Percentiles rank a stretch among this genome's conserved stretches.
Conservation (phyloP, 768 basidiomycete genomes). For the Podaxis sp. region DNA sequence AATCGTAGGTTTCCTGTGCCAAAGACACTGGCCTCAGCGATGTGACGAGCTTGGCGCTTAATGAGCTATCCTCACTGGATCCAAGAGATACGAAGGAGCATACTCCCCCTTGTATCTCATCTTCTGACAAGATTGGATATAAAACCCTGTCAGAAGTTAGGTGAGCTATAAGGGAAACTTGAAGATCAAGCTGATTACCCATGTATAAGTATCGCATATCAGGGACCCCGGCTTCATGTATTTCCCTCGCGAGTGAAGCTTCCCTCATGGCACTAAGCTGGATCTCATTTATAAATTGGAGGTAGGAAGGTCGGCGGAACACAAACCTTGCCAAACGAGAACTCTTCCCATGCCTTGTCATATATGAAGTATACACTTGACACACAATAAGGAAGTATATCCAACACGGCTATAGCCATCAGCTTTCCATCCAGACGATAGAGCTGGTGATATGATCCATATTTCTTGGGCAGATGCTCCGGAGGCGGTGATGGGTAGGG, state of each 20-base stretch:
- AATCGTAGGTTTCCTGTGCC: conserved; percentile 71
- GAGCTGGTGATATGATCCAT: conserved; percentile 92
- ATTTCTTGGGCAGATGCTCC: conserved; percentile 64
- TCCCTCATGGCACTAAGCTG: conserved; percentile 88
- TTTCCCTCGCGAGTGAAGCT: conserved; percentile 70
- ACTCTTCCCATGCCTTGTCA: conserved; percentile 63
- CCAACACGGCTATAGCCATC: conserved; percentile 85
- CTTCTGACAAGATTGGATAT: conserved; percentile 89
- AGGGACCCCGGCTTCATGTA: conserved; percentile 64
- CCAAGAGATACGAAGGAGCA: conserved; percentile 80
- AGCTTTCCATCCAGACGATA: conserved; percentile 82
- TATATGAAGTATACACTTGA: conserved; percentile 90
- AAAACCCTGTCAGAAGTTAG: conserved; percentile 64
- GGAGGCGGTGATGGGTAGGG: conserved; percentile 51
- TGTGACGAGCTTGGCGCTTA: neutral
- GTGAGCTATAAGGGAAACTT: neutral
- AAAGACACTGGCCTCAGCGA: neutral
- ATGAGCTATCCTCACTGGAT: conserved; percentile 58
- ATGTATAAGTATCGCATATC: conserved; percentile 78
- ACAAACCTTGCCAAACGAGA: conserved; percentile 76
- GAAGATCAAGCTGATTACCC: conserved; percentile 49
- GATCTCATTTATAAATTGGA: neutral
- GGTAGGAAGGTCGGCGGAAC: neutral
- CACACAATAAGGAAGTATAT: conserved; percentile 85
- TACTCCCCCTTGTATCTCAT: conserved; percentile 98